A percentile compares a stretch with the other conserved stretches of the same genome.
phyloP scores from a whole-genome alignment of 2,329 filamentous ascomycete genomes.

The Hymenoscyphus salicellus region DNA sequence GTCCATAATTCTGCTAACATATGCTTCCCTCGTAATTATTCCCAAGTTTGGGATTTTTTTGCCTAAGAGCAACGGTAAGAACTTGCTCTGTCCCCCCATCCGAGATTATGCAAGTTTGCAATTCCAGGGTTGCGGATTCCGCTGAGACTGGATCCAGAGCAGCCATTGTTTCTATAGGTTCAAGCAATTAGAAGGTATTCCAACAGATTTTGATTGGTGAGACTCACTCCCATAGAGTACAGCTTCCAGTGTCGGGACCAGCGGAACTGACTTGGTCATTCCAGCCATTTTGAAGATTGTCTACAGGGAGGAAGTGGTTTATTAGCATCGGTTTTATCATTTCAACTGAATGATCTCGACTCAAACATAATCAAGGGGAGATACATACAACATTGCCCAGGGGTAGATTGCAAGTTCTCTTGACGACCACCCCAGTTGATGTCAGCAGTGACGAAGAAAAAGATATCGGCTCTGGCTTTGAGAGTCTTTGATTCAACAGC shows the following conservation, averaged over 20 bases:
- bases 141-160: not conserved
- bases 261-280: not conserved
- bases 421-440: not conserved
- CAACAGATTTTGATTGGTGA: not conserved
- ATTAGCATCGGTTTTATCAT: too few species aligned
- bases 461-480: not conserved
- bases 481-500: not conserved
- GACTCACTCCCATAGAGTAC: constrained; percentile 2
- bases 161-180: not conserved
- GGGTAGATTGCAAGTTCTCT: not conserved
- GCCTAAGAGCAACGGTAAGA: constrained; percentile 5
- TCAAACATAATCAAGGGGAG: not conserved
- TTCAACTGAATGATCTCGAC: not conserved
- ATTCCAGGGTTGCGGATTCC: not conserved
- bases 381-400: not conserved
- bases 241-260: not conserved
- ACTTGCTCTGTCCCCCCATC: constrained; percentile 1
- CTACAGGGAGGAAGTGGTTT: not conserved
- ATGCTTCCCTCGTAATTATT: too few species aligned
- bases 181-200: not conserved
- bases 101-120: not conserved
- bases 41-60: too few species aligned
- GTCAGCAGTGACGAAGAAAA: not conserved
- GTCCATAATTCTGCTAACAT: too few species aligned
- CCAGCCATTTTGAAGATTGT: not conserved